Evolutionary conservation across 108 stramenopile genomes (phyloP), one percentile per base, ranked within the genome.

Genomic region (Fragilaria radians): DNA sequence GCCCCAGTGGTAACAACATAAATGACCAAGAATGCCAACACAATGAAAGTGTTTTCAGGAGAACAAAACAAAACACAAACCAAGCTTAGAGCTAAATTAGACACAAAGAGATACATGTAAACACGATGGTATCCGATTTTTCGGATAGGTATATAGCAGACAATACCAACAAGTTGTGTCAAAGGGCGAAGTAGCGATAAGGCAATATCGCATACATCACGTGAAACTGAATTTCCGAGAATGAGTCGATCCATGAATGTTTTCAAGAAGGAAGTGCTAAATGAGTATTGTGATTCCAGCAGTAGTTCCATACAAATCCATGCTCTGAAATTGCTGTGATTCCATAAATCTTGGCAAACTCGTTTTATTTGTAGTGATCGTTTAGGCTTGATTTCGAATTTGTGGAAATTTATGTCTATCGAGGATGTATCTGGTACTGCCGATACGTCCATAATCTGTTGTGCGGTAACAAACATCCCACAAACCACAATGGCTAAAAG

Each of bases 101-200:
- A 32, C 45, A 54, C 54, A 54, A 80, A 73, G 7, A 76, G 59
- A 30, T 61, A 25, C 0, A 51, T 62, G 50, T 80, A 74, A 0
- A 74, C 27, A 5, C 53, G 57, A 25, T 31, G 62, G 46, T 80
- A 80, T 3, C 79, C 79, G n/a, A 73, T 47, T 49, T 28, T 49
- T 50, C 68, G 74, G 21, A 80, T 80, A 7, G 75, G 79, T 52
- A 80, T 63, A 57, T 74, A 80, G 46, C 52, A 62, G 25, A 76
- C 29, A 30, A 80, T 68, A 5, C 56, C 62, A 18, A 54, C 59
- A 24, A 80, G 61, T 5, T 68, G 68, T 4, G 53, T 68, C 31
- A 71, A 26, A 17, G 79, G 72, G 9, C 57, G 70, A 46, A 73
- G 54, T 2, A 25, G 45, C 3, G 79, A 70, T 9, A 80, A 57